Evolutionary conservation across 116 monocot species (phyloP).

Genomic region (Zostera marina): DNA sequence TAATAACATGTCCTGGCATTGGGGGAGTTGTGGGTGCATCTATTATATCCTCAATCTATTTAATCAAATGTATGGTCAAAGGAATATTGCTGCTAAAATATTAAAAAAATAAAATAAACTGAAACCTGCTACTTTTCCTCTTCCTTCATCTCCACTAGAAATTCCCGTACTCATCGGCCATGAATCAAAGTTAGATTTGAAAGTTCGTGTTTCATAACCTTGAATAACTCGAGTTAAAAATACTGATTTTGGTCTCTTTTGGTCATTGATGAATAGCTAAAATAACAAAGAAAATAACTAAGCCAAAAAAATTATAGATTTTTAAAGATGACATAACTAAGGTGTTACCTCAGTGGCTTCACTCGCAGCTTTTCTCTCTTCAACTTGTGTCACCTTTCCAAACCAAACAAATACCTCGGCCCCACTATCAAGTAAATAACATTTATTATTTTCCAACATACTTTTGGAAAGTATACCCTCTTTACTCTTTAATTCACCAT

Average conservation of each 20-base stretch:
- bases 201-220: constrained; percentile 74
- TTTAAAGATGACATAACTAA: neutral
- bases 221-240: constrained; percentile 72
- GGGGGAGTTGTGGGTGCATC: no score
- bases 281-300: neutral
- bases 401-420: constrained; percentile 92
- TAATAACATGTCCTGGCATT: no score
- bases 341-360: constrained; percentile 72
- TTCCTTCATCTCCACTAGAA: constrained; percentile 58
- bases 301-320: neutral
- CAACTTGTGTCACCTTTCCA: constrained; percentile 84
- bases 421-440: constrained; percentile 88
- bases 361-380: constrained; percentile 78
- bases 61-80: neutral
- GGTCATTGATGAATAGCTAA: constrained; percentile 54
- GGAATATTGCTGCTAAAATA: neutral
- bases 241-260: constrained; percentile 64
- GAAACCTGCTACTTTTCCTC: constrained; percentile 97
- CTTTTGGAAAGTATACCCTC: constrained; percentile 57
- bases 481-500: constrained; percentile 53
- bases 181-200: constrained; percentile 87
- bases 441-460: constrained; percentile 77
- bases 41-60: neutral
- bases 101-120: constrained; percentile 1
- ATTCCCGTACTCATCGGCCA: constrained; percentile 54